These are phyloP conservation scores for Pichia nanzhaoensis DNA, from an alignment of 805 yeast genomes.

Conservation along the genomic window DNA sequence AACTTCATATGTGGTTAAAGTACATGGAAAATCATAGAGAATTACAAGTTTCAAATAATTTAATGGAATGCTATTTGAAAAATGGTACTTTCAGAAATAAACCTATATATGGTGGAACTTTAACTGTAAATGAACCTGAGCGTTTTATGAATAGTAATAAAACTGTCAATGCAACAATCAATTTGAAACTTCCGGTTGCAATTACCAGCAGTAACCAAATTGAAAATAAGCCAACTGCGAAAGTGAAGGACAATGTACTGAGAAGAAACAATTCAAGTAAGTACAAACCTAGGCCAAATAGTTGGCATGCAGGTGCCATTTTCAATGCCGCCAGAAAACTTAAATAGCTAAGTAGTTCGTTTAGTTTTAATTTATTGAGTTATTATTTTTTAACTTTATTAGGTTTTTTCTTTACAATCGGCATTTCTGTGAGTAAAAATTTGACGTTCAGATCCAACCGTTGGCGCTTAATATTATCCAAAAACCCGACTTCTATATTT, in stretches of 20 bases:
- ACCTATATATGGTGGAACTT: background rate
- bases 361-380: background rate
- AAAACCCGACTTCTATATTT: constrained; percentile 22
- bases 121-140: background rate
- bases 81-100: background rate
- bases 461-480: constrained; percentile 13
- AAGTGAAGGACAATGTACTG: background rate
- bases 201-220: background rate
- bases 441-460: constrained; percentile 30
- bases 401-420: constrained; percentile 28
- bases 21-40: background rate
- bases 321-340: constrained; percentile 9
- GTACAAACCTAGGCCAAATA: constrained; percentile 8
- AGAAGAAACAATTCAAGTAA: constrained; percentile 3
- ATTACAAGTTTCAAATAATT: background rate
- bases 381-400: background rate
- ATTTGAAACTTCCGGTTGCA: constrained; percentile 4
- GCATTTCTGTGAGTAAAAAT: constrained; percentile 41
- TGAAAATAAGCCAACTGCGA: background rate
- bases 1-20: constrained; percentile 4
- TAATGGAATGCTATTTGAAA: constrained; percentile 5
- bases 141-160: background rate
- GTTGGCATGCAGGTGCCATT: constrained; percentile 11
- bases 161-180: background rate
- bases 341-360: background rate